phyloP scores from a whole-genome alignment of 352 stramenopile species.

The Ochromonadaceae sp. region DNA sequence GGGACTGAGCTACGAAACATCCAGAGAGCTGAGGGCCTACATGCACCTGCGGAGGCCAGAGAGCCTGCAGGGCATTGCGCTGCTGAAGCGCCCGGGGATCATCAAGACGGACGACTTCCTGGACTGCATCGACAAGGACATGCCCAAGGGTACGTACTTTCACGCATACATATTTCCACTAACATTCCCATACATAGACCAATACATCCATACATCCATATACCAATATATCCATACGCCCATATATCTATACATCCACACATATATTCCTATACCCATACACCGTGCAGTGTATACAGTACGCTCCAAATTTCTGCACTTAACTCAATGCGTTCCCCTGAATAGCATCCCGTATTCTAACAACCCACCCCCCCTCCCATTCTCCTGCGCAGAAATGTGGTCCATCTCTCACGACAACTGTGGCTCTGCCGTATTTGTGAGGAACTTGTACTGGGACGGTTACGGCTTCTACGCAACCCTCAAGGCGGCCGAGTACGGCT shows the following conservation, averaged over 20 bases:
- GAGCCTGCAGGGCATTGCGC: neutral
- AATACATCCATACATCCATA: too few relatives aligned
- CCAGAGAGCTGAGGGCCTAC: neutral
- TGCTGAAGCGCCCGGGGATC: conserved; percentile 13
- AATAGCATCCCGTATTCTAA: too few relatives aligned
- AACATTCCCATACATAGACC: neutral
- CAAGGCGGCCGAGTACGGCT: neutral
- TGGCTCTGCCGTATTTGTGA: neutral
- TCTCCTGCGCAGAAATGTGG: conserved; percentile 13
- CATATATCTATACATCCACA: neutral
- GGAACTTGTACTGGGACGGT: conserved; percentile 15
- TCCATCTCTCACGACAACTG: conserved; percentile 1
- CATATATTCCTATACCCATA: too few relatives aligned
- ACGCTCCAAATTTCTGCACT: too few relatives aligned
- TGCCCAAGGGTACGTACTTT: neutral
- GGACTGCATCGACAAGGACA: conserved; percentile 15
- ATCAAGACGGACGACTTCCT: conserved; percentile 16
- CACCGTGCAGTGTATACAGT: too few relatives aligned
- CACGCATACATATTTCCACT: neutral
- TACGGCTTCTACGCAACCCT: conserved; percentile 5
- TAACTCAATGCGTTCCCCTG: too few relatives aligned
- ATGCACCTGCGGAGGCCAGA: conserved; percentile 5
- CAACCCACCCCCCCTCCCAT: too few relatives aligned
- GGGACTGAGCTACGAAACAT: conserved; percentile 9
- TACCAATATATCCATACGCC: neutral